Percentiles rank a stretch among this genome's conserved stretches.
Conservation (phyloP, 176 grass and related monocot species). For the Eleusine coracana region DNA sequence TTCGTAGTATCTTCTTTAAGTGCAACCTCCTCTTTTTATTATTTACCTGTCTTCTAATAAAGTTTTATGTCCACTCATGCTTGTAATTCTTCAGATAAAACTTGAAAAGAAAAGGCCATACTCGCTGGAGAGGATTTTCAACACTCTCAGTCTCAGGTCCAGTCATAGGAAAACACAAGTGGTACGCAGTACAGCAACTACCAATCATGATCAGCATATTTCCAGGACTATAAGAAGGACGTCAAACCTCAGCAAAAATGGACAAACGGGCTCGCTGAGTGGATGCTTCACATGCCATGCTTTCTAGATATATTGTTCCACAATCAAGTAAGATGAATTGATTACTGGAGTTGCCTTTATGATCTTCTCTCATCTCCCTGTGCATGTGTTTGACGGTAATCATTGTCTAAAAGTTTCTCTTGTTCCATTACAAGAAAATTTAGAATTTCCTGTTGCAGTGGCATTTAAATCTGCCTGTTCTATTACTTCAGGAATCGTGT, state of each 20-base stretch:
- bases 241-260: conserved; percentile 54
- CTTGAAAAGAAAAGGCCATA: conserved; percentile 73
- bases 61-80: conserved; percentile 24
- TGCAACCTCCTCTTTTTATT: background rate
- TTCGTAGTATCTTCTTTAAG: background rate
- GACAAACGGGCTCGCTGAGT: conserved; percentile 63
- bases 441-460: background rate
- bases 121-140: conserved; percentile 76
- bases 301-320: conserved; percentile 47
- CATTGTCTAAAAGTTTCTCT: conserved; percentile 11
- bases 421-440: conserved; percentile 26
- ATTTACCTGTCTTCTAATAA: background rate
- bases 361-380: background rate
- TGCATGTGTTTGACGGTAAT: conserved; percentile 16
- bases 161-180: conserved; percentile 69
- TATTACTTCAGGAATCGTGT: background rate
- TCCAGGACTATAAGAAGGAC: conserved; percentile 51
- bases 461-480: background rate
- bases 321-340: conserved; percentile 39
- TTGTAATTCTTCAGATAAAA: conserved; percentile 60
- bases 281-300: conserved; percentile 85
- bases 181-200: conserved; percentile 38
- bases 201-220: conserved; percentile 52
- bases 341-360: conserved; percentile 9
- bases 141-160: conserved; percentile 54